A percentile compares a stretch with the other conserved stretches of the same genome.
phyloP scores from a whole-genome alignment of 1,284 basidiomycete species.

The Irpex sp. region DNA sequence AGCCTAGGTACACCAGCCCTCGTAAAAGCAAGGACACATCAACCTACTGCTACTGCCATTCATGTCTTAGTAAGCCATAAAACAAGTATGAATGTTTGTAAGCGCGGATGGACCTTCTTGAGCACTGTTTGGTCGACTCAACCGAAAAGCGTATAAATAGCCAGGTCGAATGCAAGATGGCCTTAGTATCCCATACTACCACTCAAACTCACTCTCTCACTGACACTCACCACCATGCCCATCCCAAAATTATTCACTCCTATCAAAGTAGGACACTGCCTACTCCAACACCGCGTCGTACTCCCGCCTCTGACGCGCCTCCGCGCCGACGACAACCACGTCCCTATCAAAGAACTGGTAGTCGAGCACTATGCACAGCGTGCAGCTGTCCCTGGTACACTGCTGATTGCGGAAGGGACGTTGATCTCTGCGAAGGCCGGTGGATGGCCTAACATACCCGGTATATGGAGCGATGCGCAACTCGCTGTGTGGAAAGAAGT shows the following conservation, averaged over 20 bases:
- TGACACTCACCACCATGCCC: not conserved
- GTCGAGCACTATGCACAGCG: constrained; percentile 37
- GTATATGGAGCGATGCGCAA: constrained; percentile 43
- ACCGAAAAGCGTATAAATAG: too few species aligned
- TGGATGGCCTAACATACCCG: constrained; percentile 35
- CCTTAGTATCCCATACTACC: too few species aligned
- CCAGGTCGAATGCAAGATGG: too few species aligned
- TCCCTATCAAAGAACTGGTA: constrained; percentile 25
- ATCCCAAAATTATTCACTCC: not conserved
- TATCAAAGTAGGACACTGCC: not conserved
- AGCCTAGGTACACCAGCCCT: too few species aligned
- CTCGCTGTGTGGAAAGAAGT: constrained; percentile 45
- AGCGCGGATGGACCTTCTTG: too few species aligned
- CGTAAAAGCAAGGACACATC: too few species aligned
- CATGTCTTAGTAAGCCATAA: too few species aligned
- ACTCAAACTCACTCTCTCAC: too few species aligned
- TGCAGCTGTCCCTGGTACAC: constrained; percentile 33
- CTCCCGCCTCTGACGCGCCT: constrained; percentile 45
- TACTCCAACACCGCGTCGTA: constrained; percentile 40
- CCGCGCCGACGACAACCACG: constrained; percentile 29
- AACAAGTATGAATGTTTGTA: too few species aligned
- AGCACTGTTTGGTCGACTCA: too few species aligned
- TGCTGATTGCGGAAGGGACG: constrained; percentile 47
- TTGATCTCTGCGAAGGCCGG: constrained; percentile 37
- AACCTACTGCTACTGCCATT: too few species aligned